Base-by-base conservation (phyloP, 208 protist genomes). In the Trichomonas vaginalis region DNA sequence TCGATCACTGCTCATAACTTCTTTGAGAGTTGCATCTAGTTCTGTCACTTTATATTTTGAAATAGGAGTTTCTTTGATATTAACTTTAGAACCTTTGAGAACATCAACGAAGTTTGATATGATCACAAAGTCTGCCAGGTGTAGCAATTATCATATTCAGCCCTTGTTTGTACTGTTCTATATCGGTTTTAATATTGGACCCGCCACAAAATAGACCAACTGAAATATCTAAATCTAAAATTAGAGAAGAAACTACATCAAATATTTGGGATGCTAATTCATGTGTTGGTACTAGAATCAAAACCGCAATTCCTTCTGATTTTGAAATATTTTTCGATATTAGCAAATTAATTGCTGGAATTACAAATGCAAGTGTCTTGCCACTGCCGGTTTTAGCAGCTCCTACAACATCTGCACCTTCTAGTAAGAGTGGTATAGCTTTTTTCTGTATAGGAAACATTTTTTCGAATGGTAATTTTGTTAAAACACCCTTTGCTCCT, bases 231-330 rank as follows among this genome's bases (percentile, higher is more conserved):
- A 51, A 61, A 49, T 92, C 39, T 95, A 80, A 4, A n/a, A 48
- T 10, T 45, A 95, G 42, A 3, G 37, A 2, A 8, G 61, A 8
- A n/a, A 49, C 48, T 27, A 83, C 47, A 86, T 98, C 98, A 96
- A 99, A 98, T 95, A 99, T 99, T 97, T 99, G 99, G 47, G 99
- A 97, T 87, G 99, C 99, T 23, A 99, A 97, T 98, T 99, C 99
- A 83, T 99, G 98, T 23, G 99, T 99, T 47, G 99, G 99, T 82
- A 98, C 98, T 96, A 99, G 99, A 95, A 99, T 98, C 95, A 99
- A 97, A 46, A 98, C 96, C 42, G 97, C 97, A 10, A 98, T 99
- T 51, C 99, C 99, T 97, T 99, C 99, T 95, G 98, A 10, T 56
- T 4, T 8, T 95, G 98, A 98, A 96, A 99, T 99, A 35, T 98